These are phyloP conservation scores for Trichoderma sp. DNA, from an alignment of 2,329 filamentous ascomycete genomes.

Conservation along the genomic window DNA sequence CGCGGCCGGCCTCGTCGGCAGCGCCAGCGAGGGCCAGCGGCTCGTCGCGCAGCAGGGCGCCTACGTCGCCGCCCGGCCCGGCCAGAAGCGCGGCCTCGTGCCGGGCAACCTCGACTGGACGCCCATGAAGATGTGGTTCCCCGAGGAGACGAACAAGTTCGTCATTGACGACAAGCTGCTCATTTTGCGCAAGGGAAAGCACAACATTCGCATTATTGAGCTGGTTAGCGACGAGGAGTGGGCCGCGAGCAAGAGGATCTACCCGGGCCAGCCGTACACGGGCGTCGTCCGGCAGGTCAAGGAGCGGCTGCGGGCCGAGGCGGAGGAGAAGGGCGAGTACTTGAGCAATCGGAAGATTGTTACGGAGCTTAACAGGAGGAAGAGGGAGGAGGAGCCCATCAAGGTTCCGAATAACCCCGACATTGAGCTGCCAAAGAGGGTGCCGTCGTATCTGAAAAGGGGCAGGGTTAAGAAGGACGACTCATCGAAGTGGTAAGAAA, in stretches of 20 bases:
- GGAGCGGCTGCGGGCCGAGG: constrained; percentile 42
- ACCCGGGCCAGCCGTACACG: constrained; percentile 56
- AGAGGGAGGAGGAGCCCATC: constrained; percentile 32
- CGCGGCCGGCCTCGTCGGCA: constrained; percentile 61
- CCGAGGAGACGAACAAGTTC: constrained; percentile 60
- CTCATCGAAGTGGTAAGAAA: not conserved
- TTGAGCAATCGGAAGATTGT: constrained; percentile 37
- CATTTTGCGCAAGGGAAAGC: constrained; percentile 64
- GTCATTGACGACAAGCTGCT: constrained; percentile 62
- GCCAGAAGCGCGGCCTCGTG: constrained; percentile 48
- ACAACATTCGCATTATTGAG: constrained; percentile 64
- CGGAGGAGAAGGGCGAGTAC: constrained; percentile 38
- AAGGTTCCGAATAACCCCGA: constrained; percentile 46
- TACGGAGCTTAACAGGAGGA: constrained; percentile 36
- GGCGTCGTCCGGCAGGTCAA: constrained; percentile 52
- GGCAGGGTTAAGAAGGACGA: constrained; percentile 14
- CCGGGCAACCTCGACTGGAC: constrained; percentile 61
- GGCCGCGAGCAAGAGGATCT: constrained; percentile 50
- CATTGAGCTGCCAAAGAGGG: constrained; percentile 43
- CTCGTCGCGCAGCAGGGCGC: constrained; percentile 58
- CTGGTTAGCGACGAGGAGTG: constrained; percentile 61
- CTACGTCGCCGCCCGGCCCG: constrained; percentile 61
- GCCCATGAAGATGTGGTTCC: constrained; percentile 61
- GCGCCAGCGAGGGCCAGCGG: constrained; percentile 60
- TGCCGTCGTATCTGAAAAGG: constrained; percentile 32